Base-by-base conservation (phyloP, 176 grass and related monocot species). In the Guadua angustifolia region DNA sequence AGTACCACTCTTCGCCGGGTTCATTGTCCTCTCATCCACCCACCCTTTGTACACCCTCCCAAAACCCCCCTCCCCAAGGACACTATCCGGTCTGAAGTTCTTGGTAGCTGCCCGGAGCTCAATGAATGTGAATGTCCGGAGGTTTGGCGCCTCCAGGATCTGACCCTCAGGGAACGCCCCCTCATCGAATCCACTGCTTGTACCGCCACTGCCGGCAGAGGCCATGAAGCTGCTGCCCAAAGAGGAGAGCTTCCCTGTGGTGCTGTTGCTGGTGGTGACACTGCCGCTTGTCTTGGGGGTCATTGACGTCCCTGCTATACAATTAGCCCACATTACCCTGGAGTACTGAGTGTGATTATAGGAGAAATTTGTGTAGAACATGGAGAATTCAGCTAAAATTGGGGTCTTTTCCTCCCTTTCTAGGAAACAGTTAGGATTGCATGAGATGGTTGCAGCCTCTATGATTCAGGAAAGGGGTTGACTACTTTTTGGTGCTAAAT, bases 251-350 rank as follows among this genome's bases (percentile, higher is more conserved):
- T 90, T 95, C 78, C 90, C 83, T 1, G 93, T 95, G 39, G 90
- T 94, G 80, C 68, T 92, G 45, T 66, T 90, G 76, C 90, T 89
- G 35, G 92, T 94, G 62, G 88, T 70, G 79, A 51, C 21, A 58
- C 88, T 94, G 78, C 94, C 78, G 84, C 89, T 93, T 40, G 91
- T 88, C 29, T 92, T 90, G 72, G 92, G 63, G 57, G 82, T 88
- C 66, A 82, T 85, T 22, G n/a, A n/a, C n/a, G 85, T 81, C 5
- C 89, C 94, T 97, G 85, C 68, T 0, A 60, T 16, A 63, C 66
- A 11, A 73, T 57, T 9, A 50, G 40, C 43, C 9, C 62, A 82
- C 5, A 43, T 78, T 55, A 66, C 9, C 45, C n/a, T 14, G 18
- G 73, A 43, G 32, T 76, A 35, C 59, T 6, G 52, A 60, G 53